Conservation (phyloP, 257 asterid genomes). For the Fraxinus anomala region DNA sequence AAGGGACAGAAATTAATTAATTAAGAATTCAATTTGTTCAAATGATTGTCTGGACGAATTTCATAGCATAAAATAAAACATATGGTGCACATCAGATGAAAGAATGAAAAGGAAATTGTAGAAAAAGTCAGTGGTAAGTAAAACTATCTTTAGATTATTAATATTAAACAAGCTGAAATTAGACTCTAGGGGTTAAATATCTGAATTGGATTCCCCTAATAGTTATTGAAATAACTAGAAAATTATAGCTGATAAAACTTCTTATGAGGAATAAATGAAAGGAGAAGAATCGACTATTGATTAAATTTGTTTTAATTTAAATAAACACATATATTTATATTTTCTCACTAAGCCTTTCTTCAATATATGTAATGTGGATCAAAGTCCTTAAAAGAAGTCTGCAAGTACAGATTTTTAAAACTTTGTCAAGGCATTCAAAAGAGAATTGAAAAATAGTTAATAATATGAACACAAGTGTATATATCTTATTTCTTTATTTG, state of each 20-base stretch:
- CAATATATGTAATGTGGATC: not conserved
- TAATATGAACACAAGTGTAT: not conserved
- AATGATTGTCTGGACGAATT: not conserved
- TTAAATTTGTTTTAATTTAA: not conserved
- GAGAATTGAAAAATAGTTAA: not conserved
- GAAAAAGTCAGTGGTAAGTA: not conserved
- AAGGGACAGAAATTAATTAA: not conserved
- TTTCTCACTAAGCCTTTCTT: not conserved
- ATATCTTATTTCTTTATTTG: not conserved
- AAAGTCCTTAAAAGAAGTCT: not conserved
- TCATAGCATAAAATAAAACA: not conserved
- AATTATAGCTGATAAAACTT: not conserved
- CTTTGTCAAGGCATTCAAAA: not conserved
- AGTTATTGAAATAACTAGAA: not conserved
- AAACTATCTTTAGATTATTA: not conserved
- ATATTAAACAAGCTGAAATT: not conserved
- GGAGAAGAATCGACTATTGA: not conserved
- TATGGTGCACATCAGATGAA: not conserved
- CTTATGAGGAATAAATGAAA: conserved; percentile 12
- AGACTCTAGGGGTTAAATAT: not conserved
- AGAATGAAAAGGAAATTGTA: not conserved
- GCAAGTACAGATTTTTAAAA: not conserved
- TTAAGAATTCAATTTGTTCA: not conserved
- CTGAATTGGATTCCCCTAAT: conserved; percentile 5
- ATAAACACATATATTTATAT: not conserved